A percentile compares a stretch with the other conserved stretches of the same genome.
Evolutionary conservation across 2,329 filamentous ascomycete species (phyloP).

Genomic region (Diaporthe sp.): DNA sequence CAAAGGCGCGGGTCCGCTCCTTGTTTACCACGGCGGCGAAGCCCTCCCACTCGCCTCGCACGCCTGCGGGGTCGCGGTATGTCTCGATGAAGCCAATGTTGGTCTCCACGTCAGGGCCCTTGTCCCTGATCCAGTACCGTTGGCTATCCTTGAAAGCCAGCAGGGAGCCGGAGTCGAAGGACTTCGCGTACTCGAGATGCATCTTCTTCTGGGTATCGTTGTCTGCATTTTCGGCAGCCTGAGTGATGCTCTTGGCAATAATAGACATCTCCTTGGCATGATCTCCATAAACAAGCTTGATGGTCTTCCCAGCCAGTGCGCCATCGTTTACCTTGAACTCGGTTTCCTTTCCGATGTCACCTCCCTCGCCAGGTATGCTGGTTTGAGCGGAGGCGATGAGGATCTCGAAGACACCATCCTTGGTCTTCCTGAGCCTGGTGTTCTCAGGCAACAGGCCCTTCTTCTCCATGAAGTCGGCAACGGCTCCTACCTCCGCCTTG

Average conservation of each 20-base stretch:
- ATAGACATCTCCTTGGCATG: conserved; percentile 78
- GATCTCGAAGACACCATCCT: conserved; percentile 75
- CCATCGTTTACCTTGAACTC: conserved; percentile 72
- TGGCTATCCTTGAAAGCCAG: conserved; percentile 85
- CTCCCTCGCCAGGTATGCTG: conserved; percentile 69
- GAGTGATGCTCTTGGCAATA: conserved; percentile 75
- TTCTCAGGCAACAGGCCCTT: conserved; percentile 82
- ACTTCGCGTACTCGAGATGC: conserved; percentile 79
- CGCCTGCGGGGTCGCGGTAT: conserved; percentile 84
- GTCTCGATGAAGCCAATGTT: conserved; percentile 90
- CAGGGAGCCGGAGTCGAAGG: conserved; percentile 80
- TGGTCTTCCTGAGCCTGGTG: conserved; percentile 77
- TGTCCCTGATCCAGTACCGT: conserved; percentile 85
- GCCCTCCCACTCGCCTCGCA: conserved; percentile 87
- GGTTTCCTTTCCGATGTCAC: conserved; percentile 77
- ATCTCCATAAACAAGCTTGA: conserved; percentile 82
- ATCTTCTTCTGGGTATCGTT: conserved; percentile 82
- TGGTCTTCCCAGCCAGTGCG: conserved; percentile 72
- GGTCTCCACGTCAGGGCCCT: conserved; percentile 82
- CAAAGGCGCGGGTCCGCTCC: conserved; percentile 90
- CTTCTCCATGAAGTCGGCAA: conserved; percentile 80
- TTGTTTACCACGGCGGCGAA: conserved; percentile 89
- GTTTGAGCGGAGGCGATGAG: conserved; percentile 78
- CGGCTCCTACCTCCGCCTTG: conserved; percentile 78
- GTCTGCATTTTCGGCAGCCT: conserved; percentile 76